Base-by-base conservation (phyloP, 2,329 filamentous ascomycete species). In the Colletotrichum coccodes region DNA sequence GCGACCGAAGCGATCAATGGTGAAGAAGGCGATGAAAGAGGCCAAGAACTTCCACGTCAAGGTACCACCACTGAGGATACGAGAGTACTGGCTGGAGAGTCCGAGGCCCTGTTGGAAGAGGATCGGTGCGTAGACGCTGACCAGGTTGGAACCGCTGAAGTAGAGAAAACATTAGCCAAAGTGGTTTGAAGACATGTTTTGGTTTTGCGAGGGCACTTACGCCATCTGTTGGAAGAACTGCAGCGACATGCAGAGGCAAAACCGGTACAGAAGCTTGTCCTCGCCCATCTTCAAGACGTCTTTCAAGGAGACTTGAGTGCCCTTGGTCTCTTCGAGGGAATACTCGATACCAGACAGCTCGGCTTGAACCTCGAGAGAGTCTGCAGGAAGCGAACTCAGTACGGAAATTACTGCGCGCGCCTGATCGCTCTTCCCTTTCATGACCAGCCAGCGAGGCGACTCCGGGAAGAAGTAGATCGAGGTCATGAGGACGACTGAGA, bases 21-120 rank as follows among this genome's bases (percentile, higher is more conserved):
- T 81, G 71, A 84, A 80, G 73, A 86, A 84, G 38, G 83, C 80
- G 44, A 86, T 76, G 74, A 86, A 83, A 18, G 82, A 84, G 36
- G 83, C 84, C 14, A 87, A 72, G 71, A 87, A 87, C 73, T 89
- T 88, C 82, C 84, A 89, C 3, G 86, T 88, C 47, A 88, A 76
- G 11, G 85, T 85, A 32, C 83, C 84, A 9, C 78, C 82, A 11
- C 82, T 80, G 7, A 86, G 78, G 52, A 84, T 75, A 12, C 79
- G 77, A 16, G 82, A 78, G 1, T 76, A 73, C 49, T 82, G 78
- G 16, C 73, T 74, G 62, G 73, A 75, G 64, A 84, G 71, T 34
- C 77, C 78, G 4, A 84, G 79, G 52, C 82, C 83, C 62, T 78
- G 71, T 67, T 81, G 74, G 73, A 81, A 81, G 28, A 82, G 73